These are phyloP conservation scores for Cryomyces antarcticus DNA, from an alignment of 495 filamentous ascomycete genomes.

Conservation along the genomic window DNA sequence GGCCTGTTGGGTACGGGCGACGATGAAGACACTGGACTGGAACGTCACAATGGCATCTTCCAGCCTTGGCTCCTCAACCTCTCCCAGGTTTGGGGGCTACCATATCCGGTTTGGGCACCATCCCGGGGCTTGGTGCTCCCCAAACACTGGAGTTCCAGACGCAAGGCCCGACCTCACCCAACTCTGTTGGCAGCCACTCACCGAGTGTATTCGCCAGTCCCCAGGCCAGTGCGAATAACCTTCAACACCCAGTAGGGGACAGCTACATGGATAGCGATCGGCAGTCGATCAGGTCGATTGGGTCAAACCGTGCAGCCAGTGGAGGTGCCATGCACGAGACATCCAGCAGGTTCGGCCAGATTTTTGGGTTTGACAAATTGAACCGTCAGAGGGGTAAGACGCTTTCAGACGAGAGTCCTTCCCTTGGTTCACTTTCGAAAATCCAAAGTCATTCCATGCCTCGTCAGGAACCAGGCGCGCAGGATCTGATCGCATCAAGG, in stretches of 20 bases:
- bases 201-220: conserved; percentile 20
- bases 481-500: background rate
- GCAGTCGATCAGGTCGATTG: conserved; percentile 17
- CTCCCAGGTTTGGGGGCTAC: conserved; percentile 9
- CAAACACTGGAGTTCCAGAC: conserved; percentile 8
- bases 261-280: conserved; percentile 16
- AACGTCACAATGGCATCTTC: conserved; percentile 1
- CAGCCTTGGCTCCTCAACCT: conserved; percentile 2
- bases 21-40: conserved; percentile 6
- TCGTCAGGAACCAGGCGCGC: conserved; percentile 10
- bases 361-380: conserved; percentile 14
- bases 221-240: conserved; percentile 15
- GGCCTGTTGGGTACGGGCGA: conserved; percentile 16
- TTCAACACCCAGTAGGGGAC: conserved; percentile 10
- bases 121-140: conserved; percentile 9
- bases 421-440: conserved; percentile 14
- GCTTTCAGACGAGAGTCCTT: conserved; percentile 14
- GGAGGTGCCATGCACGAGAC: background rate
- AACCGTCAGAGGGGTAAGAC: conserved; percentile 19
- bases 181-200: conserved; percentile 14
- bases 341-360: conserved; percentile 14
- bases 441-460: conserved; percentile 20
- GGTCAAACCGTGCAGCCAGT: conserved; percentile 12
- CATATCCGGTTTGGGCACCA: conserved; percentile 1
- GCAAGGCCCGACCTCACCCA: conserved; percentile 15